phyloP scores from a whole-genome alignment of 1,284 basidiomycete genomes.

The Polyporus tsugae region DNA sequence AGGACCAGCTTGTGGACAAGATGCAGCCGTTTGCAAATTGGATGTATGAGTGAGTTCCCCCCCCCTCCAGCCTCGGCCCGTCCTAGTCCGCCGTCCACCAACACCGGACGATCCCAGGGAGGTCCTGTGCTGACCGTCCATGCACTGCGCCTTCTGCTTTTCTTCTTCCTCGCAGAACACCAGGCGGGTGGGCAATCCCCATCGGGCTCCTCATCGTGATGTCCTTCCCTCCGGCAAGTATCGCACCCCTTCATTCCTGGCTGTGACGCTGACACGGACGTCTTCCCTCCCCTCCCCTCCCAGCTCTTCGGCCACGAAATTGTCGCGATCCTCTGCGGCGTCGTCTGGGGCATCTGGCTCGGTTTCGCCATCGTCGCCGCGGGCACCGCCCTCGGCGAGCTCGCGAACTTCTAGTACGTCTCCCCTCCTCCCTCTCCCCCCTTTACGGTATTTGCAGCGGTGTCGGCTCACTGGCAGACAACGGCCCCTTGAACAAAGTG shows the following conservation, averaged over 20 bases:
- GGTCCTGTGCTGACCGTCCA: neutral
- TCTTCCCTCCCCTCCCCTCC: constrained; percentile 6
- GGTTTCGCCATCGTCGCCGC: constrained; percentile 74
- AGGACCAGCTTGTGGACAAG: constrained; percentile 60
- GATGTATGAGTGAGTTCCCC: constrained; percentile 50
- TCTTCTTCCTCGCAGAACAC: constrained; percentile 32
- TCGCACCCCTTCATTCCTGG: neutral
- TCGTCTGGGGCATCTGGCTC: constrained; percentile 76
- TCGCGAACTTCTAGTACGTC: constrained; percentile 74
- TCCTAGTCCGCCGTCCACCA: no score
- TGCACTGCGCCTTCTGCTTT: neutral
- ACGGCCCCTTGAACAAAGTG: constrained; percentile 44
- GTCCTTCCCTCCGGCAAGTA: constrained; percentile 75
- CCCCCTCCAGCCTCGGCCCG: no score
- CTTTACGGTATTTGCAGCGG: neutral
- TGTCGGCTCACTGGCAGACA: neutral
- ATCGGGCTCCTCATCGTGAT: constrained; percentile 82
- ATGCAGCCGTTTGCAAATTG: constrained; percentile 60
- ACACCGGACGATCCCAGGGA: neutral
- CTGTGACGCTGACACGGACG: constrained; percentile 10
- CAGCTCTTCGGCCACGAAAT: constrained; percentile 83
- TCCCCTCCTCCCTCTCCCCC: neutral
- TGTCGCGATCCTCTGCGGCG: constrained; percentile 73
- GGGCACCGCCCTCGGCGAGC: constrained; percentile 72
- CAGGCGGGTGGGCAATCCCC: constrained; percentile 81